phyloP scores from a whole-genome alignment of 2,329 filamentous ascomycete species.

The Curvularia lunata region DNA sequence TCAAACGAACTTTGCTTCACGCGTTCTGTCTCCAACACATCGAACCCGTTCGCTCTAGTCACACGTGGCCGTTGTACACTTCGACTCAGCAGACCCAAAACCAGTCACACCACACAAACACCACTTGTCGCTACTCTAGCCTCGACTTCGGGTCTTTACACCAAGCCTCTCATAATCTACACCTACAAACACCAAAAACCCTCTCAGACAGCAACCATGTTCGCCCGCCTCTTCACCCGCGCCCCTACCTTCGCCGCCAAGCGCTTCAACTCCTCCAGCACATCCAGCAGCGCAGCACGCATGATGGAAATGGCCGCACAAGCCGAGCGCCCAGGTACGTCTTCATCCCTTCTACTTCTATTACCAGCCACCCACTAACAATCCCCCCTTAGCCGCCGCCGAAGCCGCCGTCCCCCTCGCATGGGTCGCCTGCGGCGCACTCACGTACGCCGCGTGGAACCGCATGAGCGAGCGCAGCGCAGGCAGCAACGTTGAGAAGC shows the following conservation, averaged over 20 bases:
- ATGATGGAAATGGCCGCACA: conserved; percentile 41
- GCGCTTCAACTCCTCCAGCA: conserved; percentile 42
- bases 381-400: conserved; percentile 17
- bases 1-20: background rate
- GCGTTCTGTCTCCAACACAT: background rate
- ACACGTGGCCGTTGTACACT: background rate
- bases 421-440: conserved; percentile 39
- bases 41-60: background rate
- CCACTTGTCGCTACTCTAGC: background rate
- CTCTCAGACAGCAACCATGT: conserved; percentile 17
- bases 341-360: background rate
- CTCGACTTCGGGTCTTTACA: background rate
- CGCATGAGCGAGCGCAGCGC: conserved; percentile 36
- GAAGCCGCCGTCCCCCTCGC: conserved; percentile 42
- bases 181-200: background rate
- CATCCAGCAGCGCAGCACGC: conserved; percentile 28
- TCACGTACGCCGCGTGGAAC: conserved; percentile 39
- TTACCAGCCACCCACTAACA: conserved; percentile 1
- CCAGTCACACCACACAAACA: background rate
- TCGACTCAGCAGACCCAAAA: background rate
- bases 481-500: conserved; percentile 40
- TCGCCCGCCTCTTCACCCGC: conserved; percentile 29
- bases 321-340: conserved; percentile 42
- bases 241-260: conserved; percentile 34
- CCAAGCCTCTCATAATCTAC: background rate